These are phyloP conservation scores for Pseudocercospora musae DNA, from an alignment of 2,329 filamentous ascomycete species.

Conservation along the genomic window DNA sequence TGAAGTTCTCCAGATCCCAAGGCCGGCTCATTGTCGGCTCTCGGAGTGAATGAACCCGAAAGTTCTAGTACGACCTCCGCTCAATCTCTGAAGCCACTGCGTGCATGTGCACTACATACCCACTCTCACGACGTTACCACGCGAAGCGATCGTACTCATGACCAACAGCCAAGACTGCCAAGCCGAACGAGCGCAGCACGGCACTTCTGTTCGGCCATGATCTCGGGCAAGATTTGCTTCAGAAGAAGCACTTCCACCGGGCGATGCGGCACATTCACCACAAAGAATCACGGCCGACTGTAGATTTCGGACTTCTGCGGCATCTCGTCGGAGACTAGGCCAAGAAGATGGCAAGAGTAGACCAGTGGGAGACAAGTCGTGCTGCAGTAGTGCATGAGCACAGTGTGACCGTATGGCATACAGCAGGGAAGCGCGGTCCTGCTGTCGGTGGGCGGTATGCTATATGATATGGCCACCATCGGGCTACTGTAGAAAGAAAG, in stretches of 20 bases:
- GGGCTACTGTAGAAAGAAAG: neutral
- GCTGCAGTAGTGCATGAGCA: slow-evolving; percentile 9
- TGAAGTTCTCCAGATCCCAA: neutral
- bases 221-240: neutral
- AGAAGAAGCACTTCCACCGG: neutral
- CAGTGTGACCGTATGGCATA: neutral
- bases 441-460: neutral
- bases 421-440: slow-evolving; percentile 8
- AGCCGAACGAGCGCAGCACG: neutral
- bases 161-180: slow-evolving; percentile 12
- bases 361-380: neutral
- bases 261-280: neutral
- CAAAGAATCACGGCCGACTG: slow-evolving; percentile 3
- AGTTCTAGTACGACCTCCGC: neutral
- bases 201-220: slow-evolving; percentile 1
- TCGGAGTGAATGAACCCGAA: neutral
- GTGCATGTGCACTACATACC: neutral
- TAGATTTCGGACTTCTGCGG: neutral
- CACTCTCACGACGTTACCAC: slow-evolving; percentile 1
- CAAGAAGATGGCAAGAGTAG: neutral
- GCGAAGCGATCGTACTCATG: slow-evolving; percentile 2
- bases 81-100: neutral
- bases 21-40: neutral
- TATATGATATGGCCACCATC: neutral
- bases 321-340: neutral